phyloP scores from a whole-genome alignment of 2,329 filamentous ascomycete species.

The Cordyceps cateniannulata region DNA sequence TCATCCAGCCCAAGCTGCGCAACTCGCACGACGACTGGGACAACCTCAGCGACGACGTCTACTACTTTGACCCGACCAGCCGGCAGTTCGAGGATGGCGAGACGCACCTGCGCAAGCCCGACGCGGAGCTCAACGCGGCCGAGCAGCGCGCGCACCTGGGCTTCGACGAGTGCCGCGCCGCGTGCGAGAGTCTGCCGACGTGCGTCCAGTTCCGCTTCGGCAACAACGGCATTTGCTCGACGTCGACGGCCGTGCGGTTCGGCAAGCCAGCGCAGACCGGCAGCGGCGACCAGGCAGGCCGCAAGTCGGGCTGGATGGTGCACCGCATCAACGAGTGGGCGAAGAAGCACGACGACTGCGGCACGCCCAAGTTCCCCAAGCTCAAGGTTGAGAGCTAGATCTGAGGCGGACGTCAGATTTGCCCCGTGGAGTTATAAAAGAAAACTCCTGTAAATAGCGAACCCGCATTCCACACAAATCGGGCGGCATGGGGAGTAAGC shows the following conservation, averaged over 20 bases:
- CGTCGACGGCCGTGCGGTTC: constrained; percentile 29
- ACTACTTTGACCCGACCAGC: constrained; percentile 31
- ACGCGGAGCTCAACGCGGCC: constrained; percentile 25
- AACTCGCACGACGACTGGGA: constrained; percentile 43
- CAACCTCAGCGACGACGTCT: constrained; percentile 40
- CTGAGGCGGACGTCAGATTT: background rate
- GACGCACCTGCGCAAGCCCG: constrained; percentile 24
- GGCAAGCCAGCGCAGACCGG: constrained; percentile 29
- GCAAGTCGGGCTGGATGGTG: constrained; percentile 37
- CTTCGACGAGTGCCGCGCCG: constrained; percentile 35
- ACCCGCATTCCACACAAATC: no score
- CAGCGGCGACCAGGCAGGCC: constrained; percentile 21
- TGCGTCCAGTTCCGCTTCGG: constrained; percentile 39
- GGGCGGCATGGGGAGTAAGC: no score
- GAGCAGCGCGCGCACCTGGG: constrained; percentile 37
- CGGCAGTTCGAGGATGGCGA: constrained; percentile 26
- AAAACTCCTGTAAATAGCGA: no score
- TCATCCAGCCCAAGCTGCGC: constrained; percentile 35
- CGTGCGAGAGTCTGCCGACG: constrained; percentile 32
- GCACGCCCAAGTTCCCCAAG: constrained; percentile 26
- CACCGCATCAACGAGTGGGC: constrained; percentile 35
- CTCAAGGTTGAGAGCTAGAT: background rate
- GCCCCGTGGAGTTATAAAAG: no score
- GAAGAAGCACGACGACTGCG: constrained; percentile 30
- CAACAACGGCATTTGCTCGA: constrained; percentile 28